A percentile compares a stretch with the other conserved stretches of the same genome.
These are phyloP conservation scores for Phytophthora ramorum DNA, from an alignment of 352 stramenopile species.

Conservation along the genomic window DNA sequence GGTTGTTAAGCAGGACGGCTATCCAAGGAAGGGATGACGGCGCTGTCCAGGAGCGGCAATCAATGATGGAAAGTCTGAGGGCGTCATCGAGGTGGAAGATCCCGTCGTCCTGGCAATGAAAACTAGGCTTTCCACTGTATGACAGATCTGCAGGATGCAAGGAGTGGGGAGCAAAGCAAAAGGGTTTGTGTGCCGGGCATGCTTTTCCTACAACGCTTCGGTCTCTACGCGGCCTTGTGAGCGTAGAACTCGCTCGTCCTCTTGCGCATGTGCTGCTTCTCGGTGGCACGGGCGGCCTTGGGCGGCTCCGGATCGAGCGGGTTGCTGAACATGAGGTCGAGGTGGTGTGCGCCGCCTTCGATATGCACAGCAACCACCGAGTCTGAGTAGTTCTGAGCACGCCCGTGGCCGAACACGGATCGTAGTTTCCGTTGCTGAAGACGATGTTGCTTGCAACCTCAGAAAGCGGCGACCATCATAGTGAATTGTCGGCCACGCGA, in stretches of 20 bases:
- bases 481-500: conserved; percentile 46
- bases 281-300: conserved; percentile 41
- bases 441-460: conserved; percentile 83
- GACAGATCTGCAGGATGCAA: not conserved
- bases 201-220: conserved; percentile 5
- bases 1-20: not conserved
- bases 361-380: conserved; percentile 63
- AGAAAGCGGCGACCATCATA: conserved; percentile 50
- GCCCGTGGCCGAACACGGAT: conserved; percentile 84
- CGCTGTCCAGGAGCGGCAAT: not conserved
- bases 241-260: conserved; percentile 60
- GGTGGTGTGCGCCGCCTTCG: conserved; percentile 65
- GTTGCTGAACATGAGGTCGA: conserved; percentile 87
- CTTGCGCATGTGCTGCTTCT: conserved; percentile 59
- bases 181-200: conserved; percentile 5
- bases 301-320: conserved; percentile 60
- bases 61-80: not conserved
- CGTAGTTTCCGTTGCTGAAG: conserved; percentile 91
- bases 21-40: not conserved
- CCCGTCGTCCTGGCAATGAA: conserved; percentile 25
- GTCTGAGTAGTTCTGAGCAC: conserved; percentile 60
- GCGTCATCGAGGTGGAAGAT: conserved; percentile 20
- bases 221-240: conserved; percentile 12
- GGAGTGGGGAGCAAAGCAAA: conserved; percentile 3
- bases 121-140: conserved; percentile 16